A percentile compares a stretch with the other conserved stretches of the same genome.
Evolutionary conservation across 2,329 filamentous ascomycete genomes (phyloP).

Genomic region (Didymella arachidicola): DNA sequence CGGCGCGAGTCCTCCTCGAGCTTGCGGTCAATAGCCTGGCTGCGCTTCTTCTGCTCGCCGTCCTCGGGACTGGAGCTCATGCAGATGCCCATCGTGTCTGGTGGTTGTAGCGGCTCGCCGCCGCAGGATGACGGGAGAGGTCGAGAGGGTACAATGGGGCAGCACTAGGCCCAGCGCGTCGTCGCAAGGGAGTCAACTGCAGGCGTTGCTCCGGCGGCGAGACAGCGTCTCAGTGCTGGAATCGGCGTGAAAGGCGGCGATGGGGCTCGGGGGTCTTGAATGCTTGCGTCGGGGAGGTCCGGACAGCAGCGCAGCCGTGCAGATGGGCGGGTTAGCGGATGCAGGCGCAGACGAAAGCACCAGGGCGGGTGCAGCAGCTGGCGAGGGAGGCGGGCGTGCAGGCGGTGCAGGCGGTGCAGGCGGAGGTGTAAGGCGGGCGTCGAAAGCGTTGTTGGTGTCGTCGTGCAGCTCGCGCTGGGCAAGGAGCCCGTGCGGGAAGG

Average conservation of each 20-base stretch:
- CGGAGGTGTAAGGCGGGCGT: slow-evolving; percentile 2
- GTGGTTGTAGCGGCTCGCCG: slow-evolving; percentile 39
- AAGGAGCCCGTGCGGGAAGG: slow-evolving; percentile 19
- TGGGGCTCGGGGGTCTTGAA: slow-evolving; percentile 27
- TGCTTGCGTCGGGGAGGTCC: slow-evolving; percentile 34
- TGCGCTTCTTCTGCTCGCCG: slow-evolving; percentile 92
- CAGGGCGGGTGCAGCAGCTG: slow-evolving; percentile 29
- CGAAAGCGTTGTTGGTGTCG: slow-evolving; percentile 6
- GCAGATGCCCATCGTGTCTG: slow-evolving; percentile 82
- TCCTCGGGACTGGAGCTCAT: slow-evolving; percentile 89
- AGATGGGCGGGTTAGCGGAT: slow-evolving; percentile 4
- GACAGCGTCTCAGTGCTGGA: slow-evolving; percentile 31
- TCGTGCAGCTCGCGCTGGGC: slow-evolving; percentile 20
- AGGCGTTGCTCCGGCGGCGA: slow-evolving; percentile 24
- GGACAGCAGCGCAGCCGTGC: slow-evolving; percentile 12
- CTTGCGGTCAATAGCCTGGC: slow-evolving; percentile 91
- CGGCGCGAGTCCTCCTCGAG: slow-evolving; percentile 94
- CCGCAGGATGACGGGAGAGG: slow-evolving; percentile 35
- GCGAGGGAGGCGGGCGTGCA: slow-evolving; percentile 2
- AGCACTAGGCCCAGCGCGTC: slow-evolving; percentile 44
- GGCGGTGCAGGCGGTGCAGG: not conserved
- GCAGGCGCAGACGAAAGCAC: slow-evolving; percentile 16
- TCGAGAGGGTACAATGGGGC: slow-evolving; percentile 27
- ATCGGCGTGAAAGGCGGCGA: slow-evolving; percentile 35
- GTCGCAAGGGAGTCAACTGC: slow-evolving; percentile 34